Evolutionary conservation across 768 basidiomycete genomes (phyloP).

Genomic region (Suillus paluster): DNA sequence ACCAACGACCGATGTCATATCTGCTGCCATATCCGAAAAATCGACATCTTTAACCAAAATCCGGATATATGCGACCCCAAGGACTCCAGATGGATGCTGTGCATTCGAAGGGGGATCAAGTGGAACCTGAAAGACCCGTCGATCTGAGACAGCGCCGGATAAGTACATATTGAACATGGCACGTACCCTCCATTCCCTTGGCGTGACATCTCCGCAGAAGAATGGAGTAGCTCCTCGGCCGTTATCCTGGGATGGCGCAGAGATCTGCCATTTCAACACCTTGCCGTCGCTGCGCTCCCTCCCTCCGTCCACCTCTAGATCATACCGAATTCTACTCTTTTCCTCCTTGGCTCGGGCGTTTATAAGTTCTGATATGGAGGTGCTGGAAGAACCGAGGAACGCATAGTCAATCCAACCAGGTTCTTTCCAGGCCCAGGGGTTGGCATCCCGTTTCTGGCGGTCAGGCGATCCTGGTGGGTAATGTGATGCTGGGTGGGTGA

Average conservation of each 20-base stretch:
- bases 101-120: constrained; percentile 48
- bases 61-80: constrained; percentile 53
- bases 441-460: constrained; percentile 45
- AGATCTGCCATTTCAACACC: constrained; percentile 62
- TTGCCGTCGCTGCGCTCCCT: constrained; percentile 59
- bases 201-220: constrained; percentile 76
- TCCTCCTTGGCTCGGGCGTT: constrained; percentile 52
- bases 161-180: neutral
- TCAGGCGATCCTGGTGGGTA: constrained; percentile 57
- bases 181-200: constrained; percentile 59
- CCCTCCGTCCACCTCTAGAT: constrained; percentile 53
- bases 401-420: constrained; percentile 75
- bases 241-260: constrained; percentile 34
- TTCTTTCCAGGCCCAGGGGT: constrained; percentile 56
- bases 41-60: constrained; percentile 40
- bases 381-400: constrained; percentile 56
- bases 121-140: constrained; percentile 47
- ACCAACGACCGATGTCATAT: constrained; percentile 56
- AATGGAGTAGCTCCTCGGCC: constrained; percentile 56
- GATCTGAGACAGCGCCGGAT: constrained; percentile 4
- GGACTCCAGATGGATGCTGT: constrained; percentile 53
- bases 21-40: constrained; percentile 37
- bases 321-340: constrained; percentile 46
- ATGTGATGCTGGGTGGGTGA: constrained; percentile 56
- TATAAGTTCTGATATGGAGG: constrained; percentile 53